Conservation (phyloP, 257 asterid species). For the Solanum tacnaense region DNA sequence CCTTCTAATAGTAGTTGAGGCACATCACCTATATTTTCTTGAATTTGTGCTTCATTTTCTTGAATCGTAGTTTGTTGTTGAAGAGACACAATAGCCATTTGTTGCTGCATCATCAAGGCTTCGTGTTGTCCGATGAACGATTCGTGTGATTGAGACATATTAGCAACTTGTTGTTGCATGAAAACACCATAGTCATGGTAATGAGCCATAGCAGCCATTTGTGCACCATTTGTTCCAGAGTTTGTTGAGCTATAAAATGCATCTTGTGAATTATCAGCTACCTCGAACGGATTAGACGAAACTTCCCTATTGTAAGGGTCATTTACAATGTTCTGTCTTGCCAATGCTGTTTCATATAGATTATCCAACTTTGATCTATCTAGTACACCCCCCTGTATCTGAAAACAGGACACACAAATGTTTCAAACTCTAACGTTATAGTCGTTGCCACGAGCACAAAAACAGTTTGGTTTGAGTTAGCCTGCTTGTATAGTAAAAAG, state of each 20-base stretch:
- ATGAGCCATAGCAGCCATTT: conserved; percentile 20
- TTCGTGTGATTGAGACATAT: conserved; percentile 15
- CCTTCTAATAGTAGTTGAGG: neutral
- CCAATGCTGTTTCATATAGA: conserved; percentile 40
- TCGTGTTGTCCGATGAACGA: neutral
- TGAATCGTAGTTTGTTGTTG: conserved; percentile 3
- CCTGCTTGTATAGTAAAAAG: neutral
- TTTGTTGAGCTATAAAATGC: neutral
- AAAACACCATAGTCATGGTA: conserved; percentile 16
- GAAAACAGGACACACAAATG: neutral
- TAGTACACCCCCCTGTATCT: conserved; percentile 37
- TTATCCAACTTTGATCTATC: conserved; percentile 56
- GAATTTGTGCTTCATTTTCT: neutral
- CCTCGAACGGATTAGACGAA: conserved; percentile 56
- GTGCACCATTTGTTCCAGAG: conserved; percentile 12
- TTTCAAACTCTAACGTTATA: neutral
- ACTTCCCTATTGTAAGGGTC: conserved; percentile 10
- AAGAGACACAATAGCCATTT: conserved; percentile 6
- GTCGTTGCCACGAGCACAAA: neutral
- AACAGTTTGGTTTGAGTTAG: neutral
- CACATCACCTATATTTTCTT: neutral
- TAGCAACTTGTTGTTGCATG: conserved; percentile 20
- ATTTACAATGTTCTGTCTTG: conserved; percentile 14
- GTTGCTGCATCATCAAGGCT: neutral
- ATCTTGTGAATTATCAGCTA: conserved; percentile 4